Evolutionary conservation across 306 rosid species (phyloP).

Genomic region (Casuarina glauca): DNA sequence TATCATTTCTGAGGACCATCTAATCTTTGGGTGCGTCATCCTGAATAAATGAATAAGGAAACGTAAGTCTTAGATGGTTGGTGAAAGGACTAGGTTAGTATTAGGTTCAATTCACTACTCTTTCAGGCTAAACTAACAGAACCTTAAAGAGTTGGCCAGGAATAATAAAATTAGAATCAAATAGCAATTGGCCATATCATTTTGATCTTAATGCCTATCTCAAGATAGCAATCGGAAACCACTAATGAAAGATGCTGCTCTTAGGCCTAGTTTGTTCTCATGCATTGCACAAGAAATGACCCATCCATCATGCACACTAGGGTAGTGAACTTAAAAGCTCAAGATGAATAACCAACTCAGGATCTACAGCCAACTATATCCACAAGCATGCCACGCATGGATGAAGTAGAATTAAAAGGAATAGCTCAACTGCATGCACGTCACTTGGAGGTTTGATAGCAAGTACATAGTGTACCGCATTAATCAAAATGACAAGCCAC

Average conservation of each 20-base stretch:
- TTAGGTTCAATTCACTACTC: too few relatives aligned
- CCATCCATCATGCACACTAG: neutral
- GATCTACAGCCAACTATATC: neutral
- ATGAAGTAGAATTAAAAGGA: neutral
- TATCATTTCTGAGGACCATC: too few relatives aligned
- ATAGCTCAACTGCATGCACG: neutral
- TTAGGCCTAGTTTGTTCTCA: neutral
- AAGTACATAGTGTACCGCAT: neutral
- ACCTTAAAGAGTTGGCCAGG: too few relatives aligned
- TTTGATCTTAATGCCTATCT: neutral
- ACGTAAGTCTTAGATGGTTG: too few relatives aligned
- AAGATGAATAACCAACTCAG: neutral
- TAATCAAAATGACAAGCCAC: neutral
- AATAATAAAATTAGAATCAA: too few relatives aligned
- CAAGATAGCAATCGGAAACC: neutral
- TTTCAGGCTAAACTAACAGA: too few relatives aligned
- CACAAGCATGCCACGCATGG: neutral
- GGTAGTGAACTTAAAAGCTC: neutral
- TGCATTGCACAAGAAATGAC: neutral
- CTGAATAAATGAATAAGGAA: too few relatives aligned
- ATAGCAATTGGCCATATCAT: neutral
- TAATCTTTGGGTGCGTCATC: too few relatives aligned
- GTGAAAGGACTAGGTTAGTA: too few relatives aligned
- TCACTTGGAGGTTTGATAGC: neutral
- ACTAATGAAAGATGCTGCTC: neutral